Conservation (phyloP, 768 basidiomycete genomes). For the Tylopilus rubrobrunneus region DNA sequence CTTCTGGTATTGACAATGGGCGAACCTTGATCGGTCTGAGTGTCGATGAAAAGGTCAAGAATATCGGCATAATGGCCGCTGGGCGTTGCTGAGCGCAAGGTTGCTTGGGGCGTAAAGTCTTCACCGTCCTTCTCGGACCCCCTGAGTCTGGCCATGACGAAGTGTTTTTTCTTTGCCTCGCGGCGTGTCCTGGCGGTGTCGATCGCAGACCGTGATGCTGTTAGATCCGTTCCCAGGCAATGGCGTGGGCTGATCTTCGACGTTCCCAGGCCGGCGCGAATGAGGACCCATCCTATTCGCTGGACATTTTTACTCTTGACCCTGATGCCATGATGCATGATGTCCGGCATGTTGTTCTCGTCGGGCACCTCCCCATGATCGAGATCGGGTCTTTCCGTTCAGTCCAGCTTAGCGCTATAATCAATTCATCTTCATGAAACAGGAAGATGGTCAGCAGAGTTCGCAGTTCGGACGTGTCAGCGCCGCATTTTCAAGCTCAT, state of each 20-base stretch:
- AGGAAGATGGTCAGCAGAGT: conserved; percentile 11
- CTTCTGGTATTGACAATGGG: not conserved
- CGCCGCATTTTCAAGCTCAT: conserved; percentile 6
- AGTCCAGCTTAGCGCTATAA: not conserved
- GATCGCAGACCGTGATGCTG: conserved; percentile 5
- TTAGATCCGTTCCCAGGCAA: not conserved
- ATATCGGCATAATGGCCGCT: conserved; percentile 2
- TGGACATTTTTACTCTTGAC: not conserved
- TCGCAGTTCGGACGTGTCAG: conserved; percentile 3
- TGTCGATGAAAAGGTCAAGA: not conserved
- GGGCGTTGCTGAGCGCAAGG: conserved; percentile 5
- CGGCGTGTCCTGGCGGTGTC: not conserved
- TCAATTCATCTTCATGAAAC: conserved; percentile 25
- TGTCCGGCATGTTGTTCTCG: not conserved
- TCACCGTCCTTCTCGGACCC: conserved; percentile 14
- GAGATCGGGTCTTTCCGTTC: conserved; percentile 1
- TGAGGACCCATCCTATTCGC: not conserved
- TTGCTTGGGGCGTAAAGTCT: conserved; percentile 9
- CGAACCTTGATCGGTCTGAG: conserved; percentile 6
- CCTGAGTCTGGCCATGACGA: too few species aligned
- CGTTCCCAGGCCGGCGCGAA: not conserved
- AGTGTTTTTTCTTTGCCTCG: not conserved
- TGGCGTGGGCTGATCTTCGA: not conserved
- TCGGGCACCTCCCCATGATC: not conserved
- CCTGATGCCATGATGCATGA: not conserved